Base-by-base conservation (phyloP, 2,329 filamentous ascomycete species). In the Lecanicillium sp. region DNA sequence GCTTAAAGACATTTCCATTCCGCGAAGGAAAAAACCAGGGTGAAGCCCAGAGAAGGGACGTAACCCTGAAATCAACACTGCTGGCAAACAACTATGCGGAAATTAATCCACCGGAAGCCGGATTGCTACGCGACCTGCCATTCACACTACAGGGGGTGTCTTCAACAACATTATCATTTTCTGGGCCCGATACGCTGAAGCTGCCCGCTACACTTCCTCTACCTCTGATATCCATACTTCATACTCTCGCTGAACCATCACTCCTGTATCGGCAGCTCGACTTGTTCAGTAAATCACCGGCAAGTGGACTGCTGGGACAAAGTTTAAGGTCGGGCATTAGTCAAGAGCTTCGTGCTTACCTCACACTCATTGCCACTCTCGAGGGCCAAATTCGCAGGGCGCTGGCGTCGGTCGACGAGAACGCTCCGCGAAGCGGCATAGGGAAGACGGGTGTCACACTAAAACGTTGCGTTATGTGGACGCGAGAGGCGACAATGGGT, bases 401-500 rank as follows among this genome's bases (percentile, higher is more conserved):
- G 1, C 64, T 96, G 35, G 73, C 81, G 5, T 77, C 82, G 7
- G 65, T 92, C n/a, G 78, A 85, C 46, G 78, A 83, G 37, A 66
- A 68, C 2, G 75, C 75, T 4, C 77, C 83, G 3, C 72, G 80
- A 33, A 74, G 76, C 32, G 82, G 83, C 2, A 78, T 94, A 38
- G 83, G 86, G 5, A 92, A 89, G 51, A 82, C 85, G 1, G 88
- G 89, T 2, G 90, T 98, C 12, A 98, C 92, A 0, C 67, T 98
- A 36, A 96, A 96, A 59, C 74, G 92, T 56, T 96, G 90, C 51
- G 84, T 98, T 3, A 84, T 98, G 17, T 98, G 94, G 94, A 96
- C 89, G 8, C 78, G 90, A 49, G 94, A 98, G 59, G 87, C 92
- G 6, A 98, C 92, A 1, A 94, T 96, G 82, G 92, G 89, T 1